A percentile compares a stretch with the other conserved stretches of the same genome.
phyloP scores from a whole-genome alignment of 306 rosid species.

The Casuarina cunninghamiana region DNA sequence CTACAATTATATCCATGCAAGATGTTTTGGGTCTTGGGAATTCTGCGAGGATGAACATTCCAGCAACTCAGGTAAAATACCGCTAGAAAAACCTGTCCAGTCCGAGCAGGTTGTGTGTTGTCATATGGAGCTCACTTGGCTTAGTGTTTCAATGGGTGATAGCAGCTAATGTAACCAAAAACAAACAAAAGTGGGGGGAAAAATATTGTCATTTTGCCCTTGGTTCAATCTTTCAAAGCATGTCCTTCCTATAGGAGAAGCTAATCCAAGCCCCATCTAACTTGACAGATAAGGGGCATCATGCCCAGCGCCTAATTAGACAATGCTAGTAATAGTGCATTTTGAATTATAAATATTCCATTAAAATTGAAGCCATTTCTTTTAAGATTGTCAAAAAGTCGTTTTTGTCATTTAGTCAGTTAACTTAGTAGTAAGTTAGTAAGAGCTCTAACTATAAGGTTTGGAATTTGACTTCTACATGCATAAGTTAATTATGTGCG shows the following conservation, averaged over 20 bases:
- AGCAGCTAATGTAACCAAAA: not conserved
- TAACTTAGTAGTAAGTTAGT: too few species aligned
- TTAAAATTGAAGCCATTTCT: not conserved
- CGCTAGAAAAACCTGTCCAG: not conserved
- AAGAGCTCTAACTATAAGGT: too few species aligned
- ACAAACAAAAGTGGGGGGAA: not conserved
- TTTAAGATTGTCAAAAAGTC: not conserved
- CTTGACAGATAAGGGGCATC: not conserved
- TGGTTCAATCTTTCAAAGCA: not conserved
- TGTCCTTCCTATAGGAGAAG: not conserved
- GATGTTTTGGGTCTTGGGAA: slow-evolving; percentile 79
- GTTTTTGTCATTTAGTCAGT: too few species aligned
- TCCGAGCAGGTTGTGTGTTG: not conserved
- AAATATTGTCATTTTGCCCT: not conserved
- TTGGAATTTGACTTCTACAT: too few species aligned
- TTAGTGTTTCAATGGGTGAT: not conserved
- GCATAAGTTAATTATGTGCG: too few species aligned
- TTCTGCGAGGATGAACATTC: slow-evolving; percentile 94
- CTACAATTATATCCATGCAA: slow-evolving; percentile 85
- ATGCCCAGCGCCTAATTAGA: not conserved
- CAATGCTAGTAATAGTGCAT: not conserved
- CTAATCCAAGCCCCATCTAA: not conserved
- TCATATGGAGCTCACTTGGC: not conserved
- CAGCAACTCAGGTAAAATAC: slow-evolving; percentile 87
- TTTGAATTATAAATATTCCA: not conserved